Percentiles rank a stretch among this genome's conserved stretches.
Evolutionary conservation across 2,329 filamentous ascomycete genomes (phyloP).

Genomic region (Talaromyces sp.): DNA sequence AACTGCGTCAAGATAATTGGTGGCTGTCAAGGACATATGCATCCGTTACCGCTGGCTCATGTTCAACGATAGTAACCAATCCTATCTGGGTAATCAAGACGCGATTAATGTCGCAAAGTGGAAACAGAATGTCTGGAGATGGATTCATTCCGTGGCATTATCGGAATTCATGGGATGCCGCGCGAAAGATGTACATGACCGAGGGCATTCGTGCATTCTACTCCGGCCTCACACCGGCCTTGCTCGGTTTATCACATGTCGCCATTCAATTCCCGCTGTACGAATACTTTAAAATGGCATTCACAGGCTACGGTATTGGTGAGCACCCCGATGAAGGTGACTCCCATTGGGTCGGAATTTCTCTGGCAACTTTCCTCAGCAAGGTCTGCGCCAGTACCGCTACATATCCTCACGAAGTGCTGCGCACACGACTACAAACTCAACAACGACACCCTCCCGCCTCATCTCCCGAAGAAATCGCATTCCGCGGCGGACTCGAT

Average conservation of each 20-base stretch:
- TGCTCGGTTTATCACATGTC: constrained; percentile 89
- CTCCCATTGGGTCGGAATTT: constrained; percentile 76
- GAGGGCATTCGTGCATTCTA: constrained; percentile 92
- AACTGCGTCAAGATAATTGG: constrained; percentile 58
- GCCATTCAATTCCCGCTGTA: constrained; percentile 97
- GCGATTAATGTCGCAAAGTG: constrained; percentile 86
- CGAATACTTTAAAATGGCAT: constrained; percentile 84
- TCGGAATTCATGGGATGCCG: constrained; percentile 80
- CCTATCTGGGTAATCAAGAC: constrained; percentile 99
- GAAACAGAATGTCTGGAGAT: constrained; percentile 49
- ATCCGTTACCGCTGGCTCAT: constrained; percentile 84
- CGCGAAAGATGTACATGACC: constrained; percentile 88
- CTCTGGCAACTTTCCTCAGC: constrained; percentile 84
- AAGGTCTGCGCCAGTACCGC: constrained; percentile 92
- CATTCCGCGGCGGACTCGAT: constrained; percentile 42
- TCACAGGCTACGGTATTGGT: constrained; percentile 88
- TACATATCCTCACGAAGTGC: constrained; percentile 95
- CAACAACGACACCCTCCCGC: constrained; percentile 65
- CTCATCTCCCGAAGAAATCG: constrained; percentile 49
- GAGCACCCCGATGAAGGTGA: constrained; percentile 58
- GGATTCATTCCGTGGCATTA: constrained; percentile 73
- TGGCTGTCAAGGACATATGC: constrained; percentile 81
- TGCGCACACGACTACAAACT: constrained; percentile 88
- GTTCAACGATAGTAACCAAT: constrained; percentile 90
- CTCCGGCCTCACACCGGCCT: constrained; percentile 84